These are phyloP conservation scores for Flaveria bidentis DNA, from an alignment of 129 eudicot genomes.

Conservation along the genomic window DNA sequence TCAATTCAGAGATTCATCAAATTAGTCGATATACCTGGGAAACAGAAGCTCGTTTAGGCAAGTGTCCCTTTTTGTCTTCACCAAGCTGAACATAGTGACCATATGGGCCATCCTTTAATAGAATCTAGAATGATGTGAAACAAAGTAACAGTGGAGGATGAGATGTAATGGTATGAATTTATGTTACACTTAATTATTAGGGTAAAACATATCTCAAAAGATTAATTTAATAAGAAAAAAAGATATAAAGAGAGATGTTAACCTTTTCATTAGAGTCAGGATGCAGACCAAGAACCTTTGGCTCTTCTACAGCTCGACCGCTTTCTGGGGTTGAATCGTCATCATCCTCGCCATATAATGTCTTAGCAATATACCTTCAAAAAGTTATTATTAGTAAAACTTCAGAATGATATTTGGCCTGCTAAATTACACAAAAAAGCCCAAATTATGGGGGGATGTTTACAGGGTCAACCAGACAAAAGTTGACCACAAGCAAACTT, in stretches of 20 bases:
- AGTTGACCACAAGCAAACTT: background rate
- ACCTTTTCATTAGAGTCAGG: constrained; percentile 87
- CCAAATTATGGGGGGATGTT: background rate
- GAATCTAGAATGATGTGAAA: constrained; percentile 43
- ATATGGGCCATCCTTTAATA: constrained; percentile 89
- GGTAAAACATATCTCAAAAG: background rate
- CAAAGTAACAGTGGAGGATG: background rate
- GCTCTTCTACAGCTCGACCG: constrained; percentile 57
- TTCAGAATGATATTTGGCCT: background rate
- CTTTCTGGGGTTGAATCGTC: constrained; percentile 55
- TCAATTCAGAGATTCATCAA: constrained; percentile 5
- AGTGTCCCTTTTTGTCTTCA: constrained; percentile 82
- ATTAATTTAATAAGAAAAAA: constrained; percentile 18
- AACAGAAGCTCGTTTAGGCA: constrained; percentile 80
- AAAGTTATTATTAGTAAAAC: background rate
- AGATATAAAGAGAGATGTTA: constrained; percentile 16
- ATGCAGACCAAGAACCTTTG: constrained; percentile 79
- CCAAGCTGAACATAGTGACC: constrained; percentile 96
- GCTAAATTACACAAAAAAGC: background rate
- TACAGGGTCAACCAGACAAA: background rate
- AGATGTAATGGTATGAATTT: constrained; percentile 9
- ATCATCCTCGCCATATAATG: constrained; percentile 77
- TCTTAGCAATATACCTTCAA: constrained; percentile 79
- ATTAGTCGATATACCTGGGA: constrained; percentile 46
- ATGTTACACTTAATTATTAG: background rate